These are phyloP conservation scores for Syzygium malaccense DNA, from an alignment of 441 rosid species.

Conservation along the genomic window DNA sequence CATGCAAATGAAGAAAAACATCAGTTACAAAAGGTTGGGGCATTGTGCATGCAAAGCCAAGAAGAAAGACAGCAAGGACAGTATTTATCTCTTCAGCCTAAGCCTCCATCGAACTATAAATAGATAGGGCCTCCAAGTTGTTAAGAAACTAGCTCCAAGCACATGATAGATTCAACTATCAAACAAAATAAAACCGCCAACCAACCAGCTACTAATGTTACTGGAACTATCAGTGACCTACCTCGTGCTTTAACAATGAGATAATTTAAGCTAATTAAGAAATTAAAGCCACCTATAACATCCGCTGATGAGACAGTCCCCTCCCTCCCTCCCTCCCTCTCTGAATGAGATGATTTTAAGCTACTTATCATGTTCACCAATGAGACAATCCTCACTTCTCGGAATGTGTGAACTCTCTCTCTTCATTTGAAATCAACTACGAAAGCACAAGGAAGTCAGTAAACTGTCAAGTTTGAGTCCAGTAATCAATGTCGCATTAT, in stretches of 20 bases:
- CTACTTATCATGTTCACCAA: not conserved
- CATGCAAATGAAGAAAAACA: slow-evolving; percentile 12
- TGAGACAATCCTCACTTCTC: not conserved
- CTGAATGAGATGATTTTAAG: not conserved
- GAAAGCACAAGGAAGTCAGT: not conserved
- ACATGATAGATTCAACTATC: not conserved
- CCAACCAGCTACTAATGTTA: not conserved
- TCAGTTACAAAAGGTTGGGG: not conserved
- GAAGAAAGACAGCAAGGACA: not conserved
- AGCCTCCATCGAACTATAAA: not conserved
- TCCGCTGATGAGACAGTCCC: not conserved
- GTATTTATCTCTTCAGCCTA: not conserved
- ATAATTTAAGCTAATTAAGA: not conserved
- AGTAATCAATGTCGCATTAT: not conserved
- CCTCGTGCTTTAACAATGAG: not conserved
- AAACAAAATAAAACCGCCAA: not conserved
- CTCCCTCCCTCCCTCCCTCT: not conserved
- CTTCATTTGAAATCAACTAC: not conserved
- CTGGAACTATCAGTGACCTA: not conserved
- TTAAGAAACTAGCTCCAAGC: not conserved
- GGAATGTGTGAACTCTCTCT: not conserved
- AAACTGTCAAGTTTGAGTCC: not conserved
- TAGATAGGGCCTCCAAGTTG: not conserved
- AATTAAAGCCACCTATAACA: not conserved
- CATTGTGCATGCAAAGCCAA: not conserved